A percentile compares a stretch with the other conserved stretches of the same genome.
Conservation (phyloP, 1,284 basidiomycete genomes). For the Puccinia coronata region DNA sequence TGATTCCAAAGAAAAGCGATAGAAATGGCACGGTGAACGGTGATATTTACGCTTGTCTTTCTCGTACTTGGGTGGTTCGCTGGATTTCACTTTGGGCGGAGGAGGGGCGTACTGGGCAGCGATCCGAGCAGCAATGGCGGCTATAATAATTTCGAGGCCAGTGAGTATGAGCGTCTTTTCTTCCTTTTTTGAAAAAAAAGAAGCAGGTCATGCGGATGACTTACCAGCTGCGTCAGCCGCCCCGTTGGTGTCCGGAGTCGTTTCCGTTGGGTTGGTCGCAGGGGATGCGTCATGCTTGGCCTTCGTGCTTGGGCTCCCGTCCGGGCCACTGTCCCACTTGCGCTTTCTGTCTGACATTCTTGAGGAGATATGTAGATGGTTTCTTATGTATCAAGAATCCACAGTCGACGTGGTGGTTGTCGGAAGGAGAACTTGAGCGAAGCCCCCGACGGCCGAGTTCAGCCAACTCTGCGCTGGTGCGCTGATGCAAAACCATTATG, state of each 20-base stretch:
- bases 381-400: not conserved
- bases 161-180: not conserved
- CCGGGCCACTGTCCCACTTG: slow-evolving; percentile 48
- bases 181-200: not conserved
- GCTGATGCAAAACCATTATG: too few relatives aligned
- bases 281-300: not conserved
- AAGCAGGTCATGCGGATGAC: not conserved
- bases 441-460: too few relatives aligned
- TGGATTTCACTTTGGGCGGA: slow-evolving; percentile 33
- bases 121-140: slow-evolving; percentile 48
- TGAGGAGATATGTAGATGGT: not conserved
- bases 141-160: not conserved
- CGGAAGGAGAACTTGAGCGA: too few relatives aligned
- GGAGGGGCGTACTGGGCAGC: slow-evolving; percentile 46
- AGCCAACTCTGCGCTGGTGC: too few relatives aligned
- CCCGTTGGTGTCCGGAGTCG: slow-evolving; percentile 2
- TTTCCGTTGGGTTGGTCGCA: not conserved
- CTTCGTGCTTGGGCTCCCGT: slow-evolving; percentile 35
- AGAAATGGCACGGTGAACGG: too few relatives aligned
- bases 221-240: slow-evolving; percentile 46
- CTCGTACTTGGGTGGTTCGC: slow-evolving; percentile 44
- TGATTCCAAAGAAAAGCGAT: too few relatives aligned
- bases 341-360: slow-evolving; percentile 46
- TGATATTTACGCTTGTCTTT: slow-evolving; percentile 45
- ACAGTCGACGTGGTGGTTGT: too few relatives aligned